Base-by-base conservation (phyloP, 768 basidiomycete species). In the Trametes punicea region DNA sequence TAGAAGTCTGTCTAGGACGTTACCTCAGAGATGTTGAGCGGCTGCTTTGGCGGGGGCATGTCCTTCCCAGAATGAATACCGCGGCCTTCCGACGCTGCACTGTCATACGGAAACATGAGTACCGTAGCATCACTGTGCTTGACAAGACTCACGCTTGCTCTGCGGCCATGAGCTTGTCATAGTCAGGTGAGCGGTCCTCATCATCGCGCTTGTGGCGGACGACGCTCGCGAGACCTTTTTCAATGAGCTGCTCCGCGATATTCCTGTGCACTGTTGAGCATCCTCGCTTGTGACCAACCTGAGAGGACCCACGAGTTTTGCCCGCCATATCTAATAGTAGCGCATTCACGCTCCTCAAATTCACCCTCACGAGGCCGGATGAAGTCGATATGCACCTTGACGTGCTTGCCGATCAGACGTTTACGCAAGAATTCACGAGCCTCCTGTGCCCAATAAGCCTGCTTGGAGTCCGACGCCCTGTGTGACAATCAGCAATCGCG, bases 21-120 rank as follows among this genome's bases (percentile, higher is more conserved):
- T 64, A 90, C 91, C 79, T 99, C 96, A 2, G 93, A 97, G 23
- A 96, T 85, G 71, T 98, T 98, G 39, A 92, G 76, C 21, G 97
- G 87, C 45, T 84, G 81, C 67, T 85, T 91, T 0, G 88, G 86
- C 16, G 88, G 69, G 1, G 90, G 78, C 30, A 87, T 74, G 34
- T 98, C 96, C 73, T 98, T 98, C 20, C 89, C 88, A 13, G 93
- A 94, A 67, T 99, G 96, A 20, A 98, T 81, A 3, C 96, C 96
- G 48, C 88, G 83, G 4, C 72, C 69, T 41, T 93, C 96, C 1
- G 87, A 66, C 2, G 81, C 78, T 34, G 95, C 95, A 26, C 93
- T 96, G 63, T 21, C n/a, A 53, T 7, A 23, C 23, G 27, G 57
- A 47, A 52, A 58, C n/a, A 26, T 62, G 49, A 64, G 39, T 36